A percentile compares a stretch with the other conserved stretches of the same genome.
These are phyloP conservation scores for Oryza brachyantha DNA, from an alignment of 176 grass and related monocot genomes.

Conservation along the genomic window DNA sequence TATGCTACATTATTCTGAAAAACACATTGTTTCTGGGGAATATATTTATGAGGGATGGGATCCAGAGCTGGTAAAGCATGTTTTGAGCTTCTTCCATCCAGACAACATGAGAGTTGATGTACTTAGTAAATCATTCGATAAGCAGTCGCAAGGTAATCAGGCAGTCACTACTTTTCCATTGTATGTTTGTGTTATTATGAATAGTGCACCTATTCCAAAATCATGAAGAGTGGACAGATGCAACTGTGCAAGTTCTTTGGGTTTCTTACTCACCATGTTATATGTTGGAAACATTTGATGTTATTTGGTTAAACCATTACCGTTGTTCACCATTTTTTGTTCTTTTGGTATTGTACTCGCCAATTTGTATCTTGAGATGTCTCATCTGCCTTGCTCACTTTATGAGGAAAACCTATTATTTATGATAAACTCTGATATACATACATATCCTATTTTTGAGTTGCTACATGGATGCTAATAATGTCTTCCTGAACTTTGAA, in stretches of 20 bases:
- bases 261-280: not conserved
- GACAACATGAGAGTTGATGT: slow-evolving; percentile 94
- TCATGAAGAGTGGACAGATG: slow-evolving; percentile 1
- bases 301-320: not conserved
- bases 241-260: not conserved
- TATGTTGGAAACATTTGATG: not conserved
- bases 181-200: not conserved
- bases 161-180: slow-evolving; percentile 2
- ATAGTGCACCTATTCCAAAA: not conserved
- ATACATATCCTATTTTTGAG: not conserved
- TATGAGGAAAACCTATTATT: not conserved
- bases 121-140: slow-evolving; percentile 86
- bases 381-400: not conserved
- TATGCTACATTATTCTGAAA: slow-evolving; percentile 72
- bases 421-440: not conserved
- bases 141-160: slow-evolving; percentile 72
- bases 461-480: not conserved
- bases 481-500: not conserved
- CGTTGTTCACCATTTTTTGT: not conserved
- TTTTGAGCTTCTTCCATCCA: slow-evolving; percentile 79
- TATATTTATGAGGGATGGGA: slow-evolving; percentile 89
- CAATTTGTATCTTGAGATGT: slow-evolving; percentile 7
- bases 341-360: not conserved
- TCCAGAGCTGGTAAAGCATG: slow-evolving; percentile 63
- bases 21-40: slow-evolving; percentile 80